Evolutionary conservation across 495 filamentous ascomycete species (phyloP).

Genomic region (Cudoniella acicularis): DNA sequence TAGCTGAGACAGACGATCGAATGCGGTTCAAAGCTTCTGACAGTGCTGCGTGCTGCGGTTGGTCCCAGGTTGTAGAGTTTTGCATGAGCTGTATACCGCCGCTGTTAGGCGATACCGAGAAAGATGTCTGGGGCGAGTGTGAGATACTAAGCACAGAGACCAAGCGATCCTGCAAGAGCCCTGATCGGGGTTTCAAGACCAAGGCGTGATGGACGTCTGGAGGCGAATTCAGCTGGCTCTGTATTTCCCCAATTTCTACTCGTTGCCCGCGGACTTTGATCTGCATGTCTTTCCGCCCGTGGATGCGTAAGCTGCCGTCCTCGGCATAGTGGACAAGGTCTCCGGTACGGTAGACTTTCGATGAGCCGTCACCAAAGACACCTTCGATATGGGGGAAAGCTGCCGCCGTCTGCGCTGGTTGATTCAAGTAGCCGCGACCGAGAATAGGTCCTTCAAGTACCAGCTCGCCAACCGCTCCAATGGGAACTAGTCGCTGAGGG

Average conservation of each 20-base stretch:
- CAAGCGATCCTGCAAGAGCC: no score
- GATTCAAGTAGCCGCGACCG: neutral
- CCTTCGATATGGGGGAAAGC: neutral
- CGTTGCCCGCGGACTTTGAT: neutral
- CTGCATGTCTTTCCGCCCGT: neutral
- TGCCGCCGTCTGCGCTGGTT: neutral
- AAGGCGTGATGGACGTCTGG: no score
- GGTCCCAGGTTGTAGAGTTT: no score
- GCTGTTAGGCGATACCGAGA: no score
- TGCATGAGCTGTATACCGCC: no score
- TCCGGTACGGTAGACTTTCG: neutral
- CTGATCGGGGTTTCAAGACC: no score
- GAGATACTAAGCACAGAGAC: no score
- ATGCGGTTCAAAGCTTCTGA: no score
- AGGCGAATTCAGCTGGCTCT: no score
- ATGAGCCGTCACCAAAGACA: neutral
- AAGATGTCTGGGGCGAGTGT: no score
- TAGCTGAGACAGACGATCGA: no score
- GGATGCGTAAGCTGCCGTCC: neutral
- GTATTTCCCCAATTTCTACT: neutral
- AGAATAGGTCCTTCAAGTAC: neutral
- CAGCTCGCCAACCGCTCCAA: conserved; percentile 4
- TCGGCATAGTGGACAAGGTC: neutral
- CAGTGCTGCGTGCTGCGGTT: no score
- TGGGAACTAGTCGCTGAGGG: neutral